Evolutionary conservation across 2,329 filamentous ascomycete species (phyloP).

Genomic region (Thielaviopsis cerberus): DNA sequence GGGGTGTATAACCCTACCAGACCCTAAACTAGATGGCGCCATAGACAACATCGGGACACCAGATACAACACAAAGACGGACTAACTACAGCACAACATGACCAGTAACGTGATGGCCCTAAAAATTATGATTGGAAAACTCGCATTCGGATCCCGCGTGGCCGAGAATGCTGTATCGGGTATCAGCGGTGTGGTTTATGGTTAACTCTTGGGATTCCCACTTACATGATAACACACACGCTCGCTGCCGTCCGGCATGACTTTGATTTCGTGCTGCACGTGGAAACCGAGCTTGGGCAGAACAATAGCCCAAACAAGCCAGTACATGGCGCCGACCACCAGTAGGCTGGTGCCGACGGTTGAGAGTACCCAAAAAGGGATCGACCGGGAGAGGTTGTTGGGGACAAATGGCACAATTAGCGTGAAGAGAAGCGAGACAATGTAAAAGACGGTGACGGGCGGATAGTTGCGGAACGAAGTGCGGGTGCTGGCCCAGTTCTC

Average conservation of each 20-base stretch:
- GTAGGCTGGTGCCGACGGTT: slow-evolving; percentile 32
- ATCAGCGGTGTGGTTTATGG: not conserved
- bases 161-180: slow-evolving; percentile 2
- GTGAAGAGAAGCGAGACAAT: slow-evolving; percentile 33
- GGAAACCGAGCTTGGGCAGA: slow-evolving; percentile 19
- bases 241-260: slow-evolving; percentile 7
- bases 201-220: not conserved
- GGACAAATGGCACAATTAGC: slow-evolving; percentile 35
- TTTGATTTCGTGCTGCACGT: slow-evolving; percentile 5
- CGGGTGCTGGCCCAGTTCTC: slow-evolving; percentile 36
- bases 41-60: no score
- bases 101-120: not conserved
- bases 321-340: slow-evolving; percentile 32
- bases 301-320: slow-evolving; percentile 35
- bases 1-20: no score
- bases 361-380: slow-evolving; percentile 40
- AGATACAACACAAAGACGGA: no score
- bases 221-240: slow-evolving; percentile 8
- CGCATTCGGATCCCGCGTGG: not conserved
- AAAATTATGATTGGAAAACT: not conserved
- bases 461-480: slow-evolving; percentile 22
- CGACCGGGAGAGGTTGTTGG: slow-evolving; percentile 28
- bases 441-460: slow-evolving; percentile 30
- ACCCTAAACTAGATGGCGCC: no score
- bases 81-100: no score